A percentile compares a stretch with the other conserved stretches of the same genome.
phyloP scores from a whole-genome alignment of 2,329 filamentous ascomycete genomes.

The Fusarium setosum region DNA sequence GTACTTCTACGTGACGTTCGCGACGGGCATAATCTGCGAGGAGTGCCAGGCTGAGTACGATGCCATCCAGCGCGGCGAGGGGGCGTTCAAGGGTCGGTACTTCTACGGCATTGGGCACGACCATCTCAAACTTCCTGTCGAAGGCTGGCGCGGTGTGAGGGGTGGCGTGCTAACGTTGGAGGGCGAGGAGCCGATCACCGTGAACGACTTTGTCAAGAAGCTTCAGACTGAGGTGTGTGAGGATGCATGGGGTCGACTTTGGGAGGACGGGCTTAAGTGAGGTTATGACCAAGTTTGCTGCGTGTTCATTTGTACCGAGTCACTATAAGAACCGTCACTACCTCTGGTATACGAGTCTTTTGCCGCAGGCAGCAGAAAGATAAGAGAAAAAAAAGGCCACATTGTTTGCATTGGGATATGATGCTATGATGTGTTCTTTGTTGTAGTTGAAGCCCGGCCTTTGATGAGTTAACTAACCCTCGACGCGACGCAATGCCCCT shows the following conservation, averaged over 20 bases:
- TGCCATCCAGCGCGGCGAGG: neutral
- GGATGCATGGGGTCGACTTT: slow-evolving; percentile 1
- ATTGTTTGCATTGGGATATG: too few relatives aligned
- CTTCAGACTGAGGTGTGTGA: neutral
- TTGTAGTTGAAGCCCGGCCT: too few relatives aligned
- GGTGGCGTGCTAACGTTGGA: slow-evolving; percentile 5
- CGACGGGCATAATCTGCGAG: neutral
- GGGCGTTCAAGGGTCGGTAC: neutral
- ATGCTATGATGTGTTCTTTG: too few relatives aligned
- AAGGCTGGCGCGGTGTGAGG: slow-evolving; percentile 3
- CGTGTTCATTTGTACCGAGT: neutral
- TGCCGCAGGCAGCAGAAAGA: too few relatives aligned
- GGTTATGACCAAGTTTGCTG: neutral
- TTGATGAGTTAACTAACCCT: too few relatives aligned
- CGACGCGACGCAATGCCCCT: too few relatives aligned
- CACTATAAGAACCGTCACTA: too few relatives aligned
- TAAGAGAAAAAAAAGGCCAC: too few relatives aligned
- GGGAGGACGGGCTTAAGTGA: neutral
- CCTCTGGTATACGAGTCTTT: too few relatives aligned
- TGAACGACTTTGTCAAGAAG: neutral
- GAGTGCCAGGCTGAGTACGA: slow-evolving; percentile 2
- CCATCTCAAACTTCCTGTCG: slow-evolving; percentile 4
- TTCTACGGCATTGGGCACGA: neutral
- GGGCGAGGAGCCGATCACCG: neutral
- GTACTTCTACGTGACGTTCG: neutral